Base-by-base conservation (phyloP, 495 filamentous ascomycete genomes). In the Aspergillus bridgeri region DNA sequence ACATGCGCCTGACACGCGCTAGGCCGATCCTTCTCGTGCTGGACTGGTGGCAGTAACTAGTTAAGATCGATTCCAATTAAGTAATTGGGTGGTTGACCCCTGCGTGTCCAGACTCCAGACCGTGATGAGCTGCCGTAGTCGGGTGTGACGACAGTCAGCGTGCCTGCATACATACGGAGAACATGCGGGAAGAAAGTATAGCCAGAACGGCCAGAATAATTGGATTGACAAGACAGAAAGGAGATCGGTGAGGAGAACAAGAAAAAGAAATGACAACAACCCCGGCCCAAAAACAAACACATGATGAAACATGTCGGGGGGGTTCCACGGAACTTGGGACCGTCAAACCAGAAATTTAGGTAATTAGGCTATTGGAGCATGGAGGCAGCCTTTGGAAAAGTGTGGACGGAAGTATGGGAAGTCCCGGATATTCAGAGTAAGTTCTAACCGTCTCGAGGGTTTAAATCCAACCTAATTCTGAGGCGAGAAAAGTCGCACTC, bases 391-490 rank as follows among this genome's bases (percentile, higher is more conserved):
- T 38, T 11, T 38, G 33, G 33, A 13, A 15, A 33, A 38, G 1
- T 38, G 33, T 38, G 33, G 33, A 38, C 33, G 33, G 17, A 38
- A 38, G 33, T 38, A 38, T 38, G 33, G 33, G 11, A 15, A 38
- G 33, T 13, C 11, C 27, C 27, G 27, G 27, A 29, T 29, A 29
- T 29, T 29, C 27, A 29, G 27, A 29, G 27, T 6, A 9, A 29
- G 27, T 6, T 6, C 33, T 13, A 38, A 38, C 33, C n/a, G 33
- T 51, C 42, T 51, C 49, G 8, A 51, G 42, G 25, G 49, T 51
- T n/a, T 51, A 42, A 51, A 51, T 42, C 27, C 49, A 38, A 51
- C 49, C 49, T 42, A 51, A 42, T 19, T 42, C 38, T 3, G 11
- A 22, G 20, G 11, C 49, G 33, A 38, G 33, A 13, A 13, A 15